Evolutionary conservation across 495 filamentous ascomycete genomes (phyloP).

Genomic region (Neurospora sp.): DNA sequence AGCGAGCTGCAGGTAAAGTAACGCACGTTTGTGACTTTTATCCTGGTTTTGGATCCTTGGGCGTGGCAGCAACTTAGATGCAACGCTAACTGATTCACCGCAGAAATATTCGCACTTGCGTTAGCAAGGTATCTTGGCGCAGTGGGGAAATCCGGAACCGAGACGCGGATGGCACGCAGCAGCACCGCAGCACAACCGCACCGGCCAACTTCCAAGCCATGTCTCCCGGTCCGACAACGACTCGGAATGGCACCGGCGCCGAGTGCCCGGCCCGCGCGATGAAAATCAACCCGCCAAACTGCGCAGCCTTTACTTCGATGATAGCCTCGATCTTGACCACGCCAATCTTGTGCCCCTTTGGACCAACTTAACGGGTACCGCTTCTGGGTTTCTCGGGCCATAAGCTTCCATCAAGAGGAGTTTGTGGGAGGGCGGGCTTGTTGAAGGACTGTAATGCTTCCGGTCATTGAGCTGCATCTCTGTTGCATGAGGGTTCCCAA

Average conservation of each 20-base stretch:
- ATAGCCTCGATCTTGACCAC: not conserved
- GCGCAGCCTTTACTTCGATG: not conserved
- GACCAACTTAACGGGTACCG: not conserved
- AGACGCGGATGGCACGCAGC: not conserved
- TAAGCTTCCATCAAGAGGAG: not conserved
- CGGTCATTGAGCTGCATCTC: not conserved
- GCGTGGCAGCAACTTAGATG: not conserved
- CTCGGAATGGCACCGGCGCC: not conserved
- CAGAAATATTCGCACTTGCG: accelerated
- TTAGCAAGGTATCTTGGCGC: not conserved
- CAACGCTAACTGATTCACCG: not conserved
- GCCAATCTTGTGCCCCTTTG: not conserved
- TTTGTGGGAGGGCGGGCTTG: too few relatives aligned
- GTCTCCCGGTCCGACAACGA: not conserved
- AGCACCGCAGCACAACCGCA: not conserved
- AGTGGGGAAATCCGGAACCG: not conserved
- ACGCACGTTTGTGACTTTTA: not conserved
- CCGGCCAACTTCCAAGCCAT: not conserved
- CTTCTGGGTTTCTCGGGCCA: not conserved
- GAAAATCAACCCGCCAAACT: not conserved
- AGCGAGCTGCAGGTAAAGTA: not conserved
- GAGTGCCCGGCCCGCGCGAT: not conserved
- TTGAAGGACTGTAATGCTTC: not conserved
- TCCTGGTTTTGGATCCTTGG: not conserved
- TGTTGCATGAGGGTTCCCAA: not conserved